A percentile compares a stretch with the other conserved stretches of the same genome.
Evolutionary conservation across 2,329 filamentous ascomycete species (phyloP).

Genomic region (Exophiala calicioides): DNA sequence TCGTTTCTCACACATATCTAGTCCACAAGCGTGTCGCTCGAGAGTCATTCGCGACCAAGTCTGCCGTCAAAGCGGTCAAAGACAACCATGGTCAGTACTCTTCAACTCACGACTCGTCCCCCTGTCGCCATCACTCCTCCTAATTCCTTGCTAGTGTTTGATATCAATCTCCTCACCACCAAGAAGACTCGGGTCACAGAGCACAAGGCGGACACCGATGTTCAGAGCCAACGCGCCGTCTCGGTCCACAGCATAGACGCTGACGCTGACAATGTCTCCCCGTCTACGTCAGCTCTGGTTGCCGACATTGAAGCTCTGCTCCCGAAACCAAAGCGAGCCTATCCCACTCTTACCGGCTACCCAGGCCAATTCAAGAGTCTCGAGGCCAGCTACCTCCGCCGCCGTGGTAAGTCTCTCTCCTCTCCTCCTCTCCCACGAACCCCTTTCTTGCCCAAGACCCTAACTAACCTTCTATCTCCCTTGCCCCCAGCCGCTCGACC

Average conservation of each 20-base stretch:
- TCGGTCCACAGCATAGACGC: slow-evolving; percentile 13
- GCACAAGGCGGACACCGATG: slow-evolving; percentile 7
- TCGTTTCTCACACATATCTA: slow-evolving; percentile 2
- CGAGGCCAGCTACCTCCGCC: slow-evolving; percentile 14
- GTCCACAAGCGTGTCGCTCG: slow-evolving; percentile 17
- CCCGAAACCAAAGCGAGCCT: slow-evolving; percentile 8
- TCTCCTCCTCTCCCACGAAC: not conserved
- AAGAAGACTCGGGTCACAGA: slow-evolving; percentile 19
- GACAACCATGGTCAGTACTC: slow-evolving; percentile 13
- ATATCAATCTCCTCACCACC: slow-evolving; percentile 15
- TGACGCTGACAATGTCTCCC: slow-evolving; percentile 1
- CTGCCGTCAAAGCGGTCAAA: slow-evolving; percentile 2
- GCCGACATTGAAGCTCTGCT: not conserved
- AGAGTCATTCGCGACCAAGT: slow-evolving; percentile 20
- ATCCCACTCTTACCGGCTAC: slow-evolving; percentile 10
- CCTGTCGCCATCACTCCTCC: too few relatives aligned
- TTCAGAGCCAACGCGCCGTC: slow-evolving; percentile 13
- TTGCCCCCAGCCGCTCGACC: not conserved
- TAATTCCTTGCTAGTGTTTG: slow-evolving; percentile 5
- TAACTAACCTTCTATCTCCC: not conserved
- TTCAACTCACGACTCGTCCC: not conserved
- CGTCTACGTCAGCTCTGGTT: too few relatives aligned
- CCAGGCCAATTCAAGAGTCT: slow-evolving; percentile 24
- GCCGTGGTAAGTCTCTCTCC: not conserved
- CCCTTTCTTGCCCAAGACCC: not conserved